phyloP scores from a whole-genome alignment of 2,329 filamentous ascomycete genomes.

The Dothideomycetes sp. region DNA sequence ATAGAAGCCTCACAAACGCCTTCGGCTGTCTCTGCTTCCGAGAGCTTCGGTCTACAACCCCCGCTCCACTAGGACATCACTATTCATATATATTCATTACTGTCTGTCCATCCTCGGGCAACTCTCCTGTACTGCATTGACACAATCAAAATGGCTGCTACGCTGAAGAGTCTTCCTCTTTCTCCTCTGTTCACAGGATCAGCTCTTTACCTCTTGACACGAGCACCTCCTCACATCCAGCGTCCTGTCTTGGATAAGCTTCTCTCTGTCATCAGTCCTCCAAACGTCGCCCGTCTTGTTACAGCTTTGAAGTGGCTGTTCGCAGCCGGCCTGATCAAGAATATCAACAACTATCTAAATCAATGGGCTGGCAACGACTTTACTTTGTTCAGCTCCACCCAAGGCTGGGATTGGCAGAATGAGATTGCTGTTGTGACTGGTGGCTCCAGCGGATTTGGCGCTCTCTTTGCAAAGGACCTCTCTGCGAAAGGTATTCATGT shows the following conservation, averaged over 20 bases:
- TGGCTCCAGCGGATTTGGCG: slow-evolving; percentile 26
- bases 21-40: no score
- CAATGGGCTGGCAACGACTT: slow-evolving; percentile 25
- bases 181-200: slow-evolving; percentile 11
- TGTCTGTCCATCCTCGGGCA: neutral
- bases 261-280: slow-evolving; percentile 16
- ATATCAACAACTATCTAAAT: slow-evolving; percentile 18
- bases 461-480: slow-evolving; percentile 23
- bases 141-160: slow-evolving; percentile 17
- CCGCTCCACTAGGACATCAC: no score
- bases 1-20: no score
- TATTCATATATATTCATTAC: neutral
- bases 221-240: slow-evolving; percentile 17
- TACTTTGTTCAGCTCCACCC: slow-evolving; percentile 23
- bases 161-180: slow-evolving; percentile 9
- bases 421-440: slow-evolving; percentile 25
- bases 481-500: slow-evolving; percentile 25
- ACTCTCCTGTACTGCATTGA: neutral
- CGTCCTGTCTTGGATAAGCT: slow-evolving; percentile 18
- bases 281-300: slow-evolving; percentile 16
- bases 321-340: slow-evolving; percentile 19
- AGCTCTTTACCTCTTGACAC: slow-evolving; percentile 14
- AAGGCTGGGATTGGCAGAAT: slow-evolving; percentile 24
- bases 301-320: slow-evolving; percentile 20
- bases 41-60: no score